These are phyloP conservation scores for Amyloporia xantha DNA, from an alignment of 768 basidiomycete genomes.

Conservation along the genomic window DNA sequence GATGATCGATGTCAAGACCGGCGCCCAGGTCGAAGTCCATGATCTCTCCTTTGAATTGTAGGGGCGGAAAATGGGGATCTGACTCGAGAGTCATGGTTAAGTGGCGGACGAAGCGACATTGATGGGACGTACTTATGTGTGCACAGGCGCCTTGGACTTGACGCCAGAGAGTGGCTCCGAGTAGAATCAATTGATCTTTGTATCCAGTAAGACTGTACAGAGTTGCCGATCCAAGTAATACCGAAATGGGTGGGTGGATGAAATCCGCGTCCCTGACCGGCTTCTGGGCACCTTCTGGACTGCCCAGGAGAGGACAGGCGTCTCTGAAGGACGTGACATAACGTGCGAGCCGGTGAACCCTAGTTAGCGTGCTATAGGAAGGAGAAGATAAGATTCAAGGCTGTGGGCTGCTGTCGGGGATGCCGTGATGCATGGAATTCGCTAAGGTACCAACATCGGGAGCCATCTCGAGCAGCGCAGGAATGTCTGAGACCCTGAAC, in stretches of 20 bases:
- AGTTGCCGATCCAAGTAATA: slow-evolving; percentile 10
- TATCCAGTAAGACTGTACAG: slow-evolving; percentile 9
- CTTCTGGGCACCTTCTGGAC: slow-evolving; percentile 14
- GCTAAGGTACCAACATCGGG: slow-evolving; percentile 7
- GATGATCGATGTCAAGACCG: slow-evolving; percentile 25
- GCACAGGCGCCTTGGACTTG: slow-evolving; percentile 12
- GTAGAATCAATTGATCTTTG: slow-evolving; percentile 12
- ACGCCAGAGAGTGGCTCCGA: slow-evolving; percentile 11
- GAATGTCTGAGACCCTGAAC: not conserved
- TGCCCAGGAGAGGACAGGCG: slow-evolving; percentile 10
- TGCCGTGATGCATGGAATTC: slow-evolving; percentile 19
- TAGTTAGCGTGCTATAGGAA: slow-evolving; percentile 10
- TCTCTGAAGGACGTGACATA: slow-evolving; percentile 14
- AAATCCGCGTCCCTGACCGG: slow-evolving; percentile 14
- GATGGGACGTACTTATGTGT: slow-evolving; percentile 16
- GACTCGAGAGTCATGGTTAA: slow-evolving; percentile 15
- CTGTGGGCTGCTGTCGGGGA: slow-evolving; percentile 15
- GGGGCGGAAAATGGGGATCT: slow-evolving; percentile 19
- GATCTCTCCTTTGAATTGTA: slow-evolving; percentile 69
- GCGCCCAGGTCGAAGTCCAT: slow-evolving; percentile 62
- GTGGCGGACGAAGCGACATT: slow-evolving; percentile 12
- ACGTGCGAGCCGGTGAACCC: slow-evolving; percentile 13
- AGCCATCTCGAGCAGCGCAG: not conserved
- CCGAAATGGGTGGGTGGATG: slow-evolving; percentile 12
- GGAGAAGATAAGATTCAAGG: slow-evolving; percentile 19